phyloP scores from a whole-genome alignment of 257 asterid genomes.

The Nicotiana otophora region DNA sequence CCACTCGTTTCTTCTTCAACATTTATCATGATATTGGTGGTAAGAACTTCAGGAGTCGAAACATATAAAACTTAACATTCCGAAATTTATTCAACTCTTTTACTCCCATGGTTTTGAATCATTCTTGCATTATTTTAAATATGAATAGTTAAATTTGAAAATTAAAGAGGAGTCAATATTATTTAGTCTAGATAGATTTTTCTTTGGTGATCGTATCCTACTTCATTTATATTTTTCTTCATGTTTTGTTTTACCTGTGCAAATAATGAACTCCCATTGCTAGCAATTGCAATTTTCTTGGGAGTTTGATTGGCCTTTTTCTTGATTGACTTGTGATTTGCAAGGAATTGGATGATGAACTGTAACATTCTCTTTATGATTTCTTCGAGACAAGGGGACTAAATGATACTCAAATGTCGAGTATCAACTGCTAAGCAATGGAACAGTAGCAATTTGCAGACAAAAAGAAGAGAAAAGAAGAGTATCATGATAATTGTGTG shows the following conservation, averaged over 20 bases:
- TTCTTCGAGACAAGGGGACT: slow-evolving; percentile 70
- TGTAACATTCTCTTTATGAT: slow-evolving; percentile 60
- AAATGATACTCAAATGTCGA: slow-evolving; percentile 25
- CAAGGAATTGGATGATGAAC: slow-evolving; percentile 74
- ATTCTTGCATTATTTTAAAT: background rate
- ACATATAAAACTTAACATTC: too few species aligned
- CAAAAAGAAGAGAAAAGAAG: too few species aligned
- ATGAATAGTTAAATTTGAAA: too few species aligned
- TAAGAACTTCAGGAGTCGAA: too few species aligned
- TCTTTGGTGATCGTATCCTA: background rate
- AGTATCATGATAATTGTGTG: too few species aligned
- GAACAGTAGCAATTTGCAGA: too few species aligned
- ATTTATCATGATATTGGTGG: too few species aligned
- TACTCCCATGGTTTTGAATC: background rate
- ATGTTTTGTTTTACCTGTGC: background rate
- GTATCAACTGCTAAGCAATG: too few species aligned
- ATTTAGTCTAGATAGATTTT: background rate
- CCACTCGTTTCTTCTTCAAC: too few species aligned
- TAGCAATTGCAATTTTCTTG: background rate
- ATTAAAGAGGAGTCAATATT: background rate
- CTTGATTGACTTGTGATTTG: background rate
- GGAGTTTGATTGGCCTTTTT: background rate
- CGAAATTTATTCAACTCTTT: background rate
- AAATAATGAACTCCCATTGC: background rate
- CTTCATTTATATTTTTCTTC: too few species aligned